phyloP scores from a whole-genome alignment of 2,329 filamentous ascomycete species.

The Trichoderma atrobrunneum region DNA sequence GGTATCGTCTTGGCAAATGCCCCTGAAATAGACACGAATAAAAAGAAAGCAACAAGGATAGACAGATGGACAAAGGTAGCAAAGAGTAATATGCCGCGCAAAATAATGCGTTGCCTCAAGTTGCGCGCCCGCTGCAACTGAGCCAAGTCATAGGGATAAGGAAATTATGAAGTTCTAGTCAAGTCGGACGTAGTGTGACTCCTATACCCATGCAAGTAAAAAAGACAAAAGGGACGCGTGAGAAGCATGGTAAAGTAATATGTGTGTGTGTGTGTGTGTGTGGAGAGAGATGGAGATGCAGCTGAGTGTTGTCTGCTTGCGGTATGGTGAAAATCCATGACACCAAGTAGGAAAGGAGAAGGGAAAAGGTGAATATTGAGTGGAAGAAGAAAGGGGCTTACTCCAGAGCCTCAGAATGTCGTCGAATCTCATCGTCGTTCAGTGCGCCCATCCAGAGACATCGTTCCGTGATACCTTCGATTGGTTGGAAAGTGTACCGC shows the following conservation, averaged over 20 bases:
- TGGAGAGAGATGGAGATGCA: background rate
- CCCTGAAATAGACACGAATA: background rate
- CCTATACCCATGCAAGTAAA: background rate
- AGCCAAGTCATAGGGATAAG: background rate
- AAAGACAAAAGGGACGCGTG: background rate
- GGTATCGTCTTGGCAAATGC: conserved; percentile 13
- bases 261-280: conserved; percentile 6
- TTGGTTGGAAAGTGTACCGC: conserved; percentile 68
- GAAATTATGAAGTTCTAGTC: background rate
- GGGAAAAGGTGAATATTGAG: background rate
- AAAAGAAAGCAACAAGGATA: conserved; percentile 5
- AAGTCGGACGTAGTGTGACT: background rate
- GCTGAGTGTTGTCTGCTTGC: background rate
- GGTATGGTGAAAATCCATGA: background rate
- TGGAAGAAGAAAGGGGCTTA: conserved; percentile 9
- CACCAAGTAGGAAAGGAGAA: background rate
- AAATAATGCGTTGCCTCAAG: background rate
- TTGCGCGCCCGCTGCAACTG: background rate
- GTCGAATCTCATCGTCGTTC: conserved; percentile 69
- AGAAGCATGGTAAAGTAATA: background rate
- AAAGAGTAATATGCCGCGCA: conserved; percentile 12
- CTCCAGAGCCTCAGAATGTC: conserved; percentile 50
- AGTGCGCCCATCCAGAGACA: conserved; percentile 84
- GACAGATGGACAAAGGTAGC: background rate
- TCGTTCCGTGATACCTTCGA: conserved; percentile 73